These are phyloP conservation scores for Kokia cookei DNA, from an alignment of 441 rosid genomes.

Conservation along the genomic window DNA sequence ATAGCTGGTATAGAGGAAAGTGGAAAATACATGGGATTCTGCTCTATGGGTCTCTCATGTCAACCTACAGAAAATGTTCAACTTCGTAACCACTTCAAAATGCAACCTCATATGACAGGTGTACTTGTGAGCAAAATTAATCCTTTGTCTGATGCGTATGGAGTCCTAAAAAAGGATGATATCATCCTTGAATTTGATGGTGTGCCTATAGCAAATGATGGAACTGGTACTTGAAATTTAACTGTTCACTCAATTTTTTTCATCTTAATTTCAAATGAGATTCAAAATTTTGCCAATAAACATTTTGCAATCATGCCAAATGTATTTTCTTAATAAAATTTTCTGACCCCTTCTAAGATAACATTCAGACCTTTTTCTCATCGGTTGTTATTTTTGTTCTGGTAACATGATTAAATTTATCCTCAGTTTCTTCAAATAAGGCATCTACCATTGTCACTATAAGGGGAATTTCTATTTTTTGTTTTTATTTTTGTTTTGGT, in stretches of 20 bases:
- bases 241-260: not conserved
- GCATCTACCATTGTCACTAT: not conserved
- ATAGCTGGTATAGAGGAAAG: constrained; percentile 63
- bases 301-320: not conserved
- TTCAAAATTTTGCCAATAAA: not conserved
- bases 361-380: not conserved
- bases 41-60: constrained; percentile 77
- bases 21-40: constrained; percentile 69
- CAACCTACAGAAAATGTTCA: constrained; percentile 81
- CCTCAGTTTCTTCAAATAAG: not conserved
- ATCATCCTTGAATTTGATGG: constrained; percentile 73
- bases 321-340: not conserved
- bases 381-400: not conserved
- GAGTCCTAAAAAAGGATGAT: constrained; percentile 63
- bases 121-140: constrained; percentile 77
- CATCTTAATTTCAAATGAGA: not conserved
- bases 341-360: not conserved
- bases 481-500: not conserved
- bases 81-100: constrained; percentile 52
- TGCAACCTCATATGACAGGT: constrained; percentile 67
- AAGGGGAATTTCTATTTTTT: too few species aligned
- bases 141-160: constrained; percentile 61
- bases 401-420: not conserved
- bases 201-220: constrained; percentile 81
- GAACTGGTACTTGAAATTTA: constrained; percentile 50